Base-by-base conservation (phyloP, 305 asterid genomes). In the Fraxinus angustifolia region DNA sequence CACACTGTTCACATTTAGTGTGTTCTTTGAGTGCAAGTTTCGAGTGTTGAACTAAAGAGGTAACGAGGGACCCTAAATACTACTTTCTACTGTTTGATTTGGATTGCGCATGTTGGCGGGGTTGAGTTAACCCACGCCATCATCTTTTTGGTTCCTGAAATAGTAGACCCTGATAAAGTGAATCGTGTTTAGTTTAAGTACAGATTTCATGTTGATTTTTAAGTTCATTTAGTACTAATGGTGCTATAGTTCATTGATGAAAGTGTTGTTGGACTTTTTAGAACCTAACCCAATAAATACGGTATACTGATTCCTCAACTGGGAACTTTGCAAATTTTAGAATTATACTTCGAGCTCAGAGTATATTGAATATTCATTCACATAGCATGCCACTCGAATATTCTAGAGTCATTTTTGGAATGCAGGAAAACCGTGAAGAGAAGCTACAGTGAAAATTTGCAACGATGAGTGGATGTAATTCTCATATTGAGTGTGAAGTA, bases 61-160 rank as follows among this genome's bases (percentile, higher is more conserved):
- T 81, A 79, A 75, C 58, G n/a, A 35, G 14, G 76, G n/a, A 50
- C 60, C 21, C 2, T 70, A 35, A 11, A 8, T 67, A 16, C 60
- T 19, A 50, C 65, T 53, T 17, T 53, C 65, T n/a, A 53, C 65
- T 53, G 65, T 53, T 53, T 65, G 78, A 68, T 76, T 74, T 23
- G 35, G 21, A 80, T 58, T 65, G 79, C 87, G 70, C 83, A 80
- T 77, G 78, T 81, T 87, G 77, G 83, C 83, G 17, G 31, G 31
- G 19, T 48, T 79, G 33, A 33, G 73, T 81, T 79, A 36, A 50
- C 73, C 36, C 72, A 80, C 75, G 79, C 79, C 38, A 50, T n/a
- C 38, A 50, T 50, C 11, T 50, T 65, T 71, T 78, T 67, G 34
- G 80, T 56, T 75, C 17, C 17, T 75, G 30, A 16, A 12, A 12